These are phyloP conservation scores for Umbelopsis vinacea DNA, from an alignment of 192 early-diverging fungal genomes.

Conservation along the genomic window DNA sequence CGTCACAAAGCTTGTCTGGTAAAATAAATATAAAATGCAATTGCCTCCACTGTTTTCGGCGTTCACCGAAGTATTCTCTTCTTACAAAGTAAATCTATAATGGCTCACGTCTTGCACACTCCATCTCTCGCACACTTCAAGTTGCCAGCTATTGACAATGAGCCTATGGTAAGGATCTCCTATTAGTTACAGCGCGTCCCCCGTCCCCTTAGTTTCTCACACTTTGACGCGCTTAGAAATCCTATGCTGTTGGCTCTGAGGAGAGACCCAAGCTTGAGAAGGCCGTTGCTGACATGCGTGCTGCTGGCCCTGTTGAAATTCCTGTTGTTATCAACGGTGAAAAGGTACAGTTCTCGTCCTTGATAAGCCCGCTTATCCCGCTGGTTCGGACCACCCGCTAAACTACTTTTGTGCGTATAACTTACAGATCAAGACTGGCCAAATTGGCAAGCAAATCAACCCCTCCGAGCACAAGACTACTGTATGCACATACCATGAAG, in stretches of 20 bases:
- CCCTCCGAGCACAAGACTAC: slow-evolving; percentile 84
- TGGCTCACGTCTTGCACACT: slow-evolving; percentile 40
- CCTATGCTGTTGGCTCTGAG: slow-evolving; percentile 74
- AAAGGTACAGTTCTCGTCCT: slow-evolving; percentile 52
- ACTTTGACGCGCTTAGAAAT: slow-evolving; percentile 18
- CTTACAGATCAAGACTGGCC: slow-evolving; percentile 56
- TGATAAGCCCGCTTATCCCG: neutral
- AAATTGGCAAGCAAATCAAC: slow-evolving; percentile 73
- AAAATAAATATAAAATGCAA: slow-evolving; percentile 2
- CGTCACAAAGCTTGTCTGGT: slow-evolving; percentile 3
- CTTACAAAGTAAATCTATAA: neutral
- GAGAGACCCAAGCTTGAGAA: slow-evolving; percentile 76
- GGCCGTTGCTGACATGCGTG: slow-evolving; percentile 78
- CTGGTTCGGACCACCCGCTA: neutral
- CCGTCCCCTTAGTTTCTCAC: neutral
- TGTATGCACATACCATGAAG: slow-evolving; percentile 85
- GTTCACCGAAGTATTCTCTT: no score
- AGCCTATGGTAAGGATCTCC: slow-evolving; percentile 70
- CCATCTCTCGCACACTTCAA: slow-evolving; percentile 78
- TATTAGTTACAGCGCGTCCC: neutral
- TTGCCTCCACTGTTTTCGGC: no score
- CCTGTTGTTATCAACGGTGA: slow-evolving; percentile 87
- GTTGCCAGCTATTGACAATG: slow-evolving; percentile 84
- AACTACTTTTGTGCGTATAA: neutral
- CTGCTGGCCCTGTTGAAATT: slow-evolving; percentile 71